These are phyloP conservation scores for Stylosanthes scabra DNA, from an alignment of 331 rosid species.

Conservation along the genomic window DNA sequence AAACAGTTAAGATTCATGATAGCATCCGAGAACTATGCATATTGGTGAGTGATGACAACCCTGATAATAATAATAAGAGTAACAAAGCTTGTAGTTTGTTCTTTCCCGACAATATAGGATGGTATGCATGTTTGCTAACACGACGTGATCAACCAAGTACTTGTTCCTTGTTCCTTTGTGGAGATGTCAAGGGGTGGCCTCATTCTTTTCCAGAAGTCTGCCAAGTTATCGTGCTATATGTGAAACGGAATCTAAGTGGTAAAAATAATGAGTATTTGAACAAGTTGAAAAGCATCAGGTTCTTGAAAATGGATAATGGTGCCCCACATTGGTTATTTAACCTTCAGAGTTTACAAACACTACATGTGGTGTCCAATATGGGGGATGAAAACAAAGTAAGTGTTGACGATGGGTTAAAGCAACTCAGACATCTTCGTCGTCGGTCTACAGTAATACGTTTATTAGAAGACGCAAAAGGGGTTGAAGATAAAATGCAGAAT, in stretches of 20 bases:
- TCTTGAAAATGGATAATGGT: too few relatives aligned
- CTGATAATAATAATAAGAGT: too few relatives aligned
- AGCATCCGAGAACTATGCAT: neutral
- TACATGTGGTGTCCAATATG: too few relatives aligned
- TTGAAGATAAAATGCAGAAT: neutral
- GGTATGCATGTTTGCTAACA: too few relatives aligned
- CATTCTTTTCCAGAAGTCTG: neutral
- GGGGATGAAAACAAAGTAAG: too few relatives aligned
- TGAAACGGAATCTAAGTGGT: too few relatives aligned
- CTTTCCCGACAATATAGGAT: neutral
- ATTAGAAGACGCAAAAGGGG: neutral
- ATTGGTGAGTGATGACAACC: too few relatives aligned
- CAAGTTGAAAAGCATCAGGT: neutral
- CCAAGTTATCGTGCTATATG: neutral
- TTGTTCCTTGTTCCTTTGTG: neutral
- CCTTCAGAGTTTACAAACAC: too few relatives aligned
- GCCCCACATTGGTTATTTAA: too few relatives aligned
- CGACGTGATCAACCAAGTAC: neutral
- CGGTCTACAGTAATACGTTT: neutral
- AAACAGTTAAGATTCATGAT: slow-evolving; percentile 34
- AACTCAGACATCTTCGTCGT: neutral
- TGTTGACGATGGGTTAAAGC: neutral
- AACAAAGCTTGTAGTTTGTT: neutral
- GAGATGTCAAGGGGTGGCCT: too few relatives aligned
- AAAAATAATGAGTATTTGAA: neutral